phyloP scores from a whole-genome alignment of 805 yeast species.

The Kluyveromyces nonfermentans region DNA sequence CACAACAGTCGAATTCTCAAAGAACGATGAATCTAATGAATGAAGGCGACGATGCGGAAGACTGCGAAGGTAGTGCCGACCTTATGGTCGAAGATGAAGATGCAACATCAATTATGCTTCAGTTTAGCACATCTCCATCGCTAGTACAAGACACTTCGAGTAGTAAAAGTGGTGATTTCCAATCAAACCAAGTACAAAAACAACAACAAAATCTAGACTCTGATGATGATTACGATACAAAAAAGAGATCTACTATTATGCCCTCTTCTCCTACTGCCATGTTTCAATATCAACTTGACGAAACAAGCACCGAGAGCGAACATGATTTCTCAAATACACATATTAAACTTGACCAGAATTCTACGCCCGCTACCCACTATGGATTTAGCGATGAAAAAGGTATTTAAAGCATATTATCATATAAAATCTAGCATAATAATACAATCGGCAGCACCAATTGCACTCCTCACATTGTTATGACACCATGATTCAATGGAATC shows the following conservation, averaged over 20 bases:
- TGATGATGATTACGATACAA: slow-evolving; percentile 6
- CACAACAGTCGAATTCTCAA: background rate
- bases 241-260: slow-evolving; percentile 19
- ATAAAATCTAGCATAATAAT: background rate
- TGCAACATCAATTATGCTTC: slow-evolving; percentile 11
- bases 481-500: background rate
- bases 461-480: too few relatives aligned
- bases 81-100: slow-evolving; percentile 17
- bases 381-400: slow-evolving; percentile 6
- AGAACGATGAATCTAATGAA: background rate
- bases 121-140: slow-evolving; percentile 14
- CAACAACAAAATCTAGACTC: slow-evolving; percentile 5
- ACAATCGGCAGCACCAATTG: background rate
- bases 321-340: slow-evolving; percentile 8
- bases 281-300: slow-evolving; percentile 17
- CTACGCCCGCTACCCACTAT: slow-evolving; percentile 22
- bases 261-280: slow-evolving; percentile 28
- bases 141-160: background rate
- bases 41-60: background rate
- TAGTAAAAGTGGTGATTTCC: background rate
- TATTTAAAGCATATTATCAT: background rate
- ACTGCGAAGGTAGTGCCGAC: slow-evolving; percentile 6
- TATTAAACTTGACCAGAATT: slow-evolving; percentile 11
- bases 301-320: slow-evolving; percentile 6
- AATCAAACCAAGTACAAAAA: background rate